Evolutionary conservation across 2,329 filamentous ascomycete species (phyloP).

Genomic region (Aspergillus cejpii): DNA sequence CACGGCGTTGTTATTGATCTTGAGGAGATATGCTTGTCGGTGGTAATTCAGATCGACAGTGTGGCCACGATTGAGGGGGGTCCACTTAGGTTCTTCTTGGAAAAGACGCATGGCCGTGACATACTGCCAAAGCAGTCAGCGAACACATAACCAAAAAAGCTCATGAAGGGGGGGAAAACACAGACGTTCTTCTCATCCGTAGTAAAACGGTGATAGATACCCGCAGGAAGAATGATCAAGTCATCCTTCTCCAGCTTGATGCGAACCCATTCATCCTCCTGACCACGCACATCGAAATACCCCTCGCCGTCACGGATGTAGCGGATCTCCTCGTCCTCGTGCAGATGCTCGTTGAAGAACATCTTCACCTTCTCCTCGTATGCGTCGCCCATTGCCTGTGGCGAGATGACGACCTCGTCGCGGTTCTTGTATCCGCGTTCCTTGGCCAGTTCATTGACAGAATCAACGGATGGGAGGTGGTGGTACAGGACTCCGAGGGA

Average conservation of each 20-base stretch:
- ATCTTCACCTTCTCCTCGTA: conserved; percentile 92
- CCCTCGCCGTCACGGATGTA: conserved; percentile 85
- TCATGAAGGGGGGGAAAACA: conserved; percentile 21
- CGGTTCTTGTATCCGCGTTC: conserved; percentile 86
- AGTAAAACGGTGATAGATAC: conserved; percentile 96
- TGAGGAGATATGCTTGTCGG: conserved; percentile 67
- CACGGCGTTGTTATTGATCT: conserved; percentile 20
- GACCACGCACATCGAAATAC: conserved; percentile 84
- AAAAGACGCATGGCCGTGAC: conserved; percentile 94
- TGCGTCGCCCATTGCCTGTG: conserved; percentile 70
- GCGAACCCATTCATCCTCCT: conserved; percentile 81
- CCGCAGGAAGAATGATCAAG: conserved; percentile 84
- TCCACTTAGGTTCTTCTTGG: conserved; percentile 99
- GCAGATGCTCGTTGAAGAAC: conserved; percentile 93
- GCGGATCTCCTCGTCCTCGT: conserved; percentile 97
- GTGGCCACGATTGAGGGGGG: conserved; percentile 70
- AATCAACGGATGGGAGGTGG: conserved; percentile 55
- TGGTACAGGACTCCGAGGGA: conserved; percentile 76
- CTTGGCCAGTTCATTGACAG: conserved; percentile 66
- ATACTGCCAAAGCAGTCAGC: conserved; percentile 54
- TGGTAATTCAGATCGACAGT: conserved; percentile 74
- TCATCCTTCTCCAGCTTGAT: conserved; percentile 80
- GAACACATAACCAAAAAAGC: conserved; percentile 4
- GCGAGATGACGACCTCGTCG: conserved; percentile 85
- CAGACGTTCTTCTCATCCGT: conserved; percentile 85